A percentile compares a stretch with the other conserved stretches of the same genome.
Evolutionary conservation across 371 early-diverging fungal species (phyloP).

Genomic region (Coemansia sp.): DNA sequence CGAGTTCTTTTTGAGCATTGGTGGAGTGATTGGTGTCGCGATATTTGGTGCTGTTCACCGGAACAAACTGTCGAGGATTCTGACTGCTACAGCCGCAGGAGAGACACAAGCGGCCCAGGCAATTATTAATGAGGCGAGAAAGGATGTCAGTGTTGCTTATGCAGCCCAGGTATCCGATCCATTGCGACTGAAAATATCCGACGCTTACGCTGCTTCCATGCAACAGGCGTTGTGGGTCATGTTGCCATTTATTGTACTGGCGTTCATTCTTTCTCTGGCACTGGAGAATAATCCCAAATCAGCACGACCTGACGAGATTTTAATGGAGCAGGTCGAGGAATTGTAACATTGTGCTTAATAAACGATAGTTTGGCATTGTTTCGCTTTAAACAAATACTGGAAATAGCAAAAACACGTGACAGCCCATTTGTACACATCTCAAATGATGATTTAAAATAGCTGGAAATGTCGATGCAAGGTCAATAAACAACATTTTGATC

Average conservation of each 20-base stretch:
- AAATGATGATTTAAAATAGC: neutral
- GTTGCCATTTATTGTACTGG: conserved; percentile 27
- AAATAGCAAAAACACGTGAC: neutral
- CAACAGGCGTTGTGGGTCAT: conserved; percentile 32
- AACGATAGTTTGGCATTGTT: neutral
- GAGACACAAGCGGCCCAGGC: conserved; percentile 16
- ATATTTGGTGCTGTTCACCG: conserved; percentile 52
- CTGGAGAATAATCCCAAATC: conserved; percentile 19
- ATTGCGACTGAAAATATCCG: conserved; percentile 18
- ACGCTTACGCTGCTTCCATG: conserved; percentile 32
- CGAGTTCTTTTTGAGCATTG: conserved; percentile 60
- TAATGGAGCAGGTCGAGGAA: conserved; percentile 3
- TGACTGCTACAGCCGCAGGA: conserved; percentile 6
- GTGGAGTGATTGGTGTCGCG: conserved; percentile 73
- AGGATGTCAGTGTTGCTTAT: conserved; percentile 42
- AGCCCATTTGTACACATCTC: neutral
- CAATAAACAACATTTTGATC: neutral
- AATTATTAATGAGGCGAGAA: conserved; percentile 37
- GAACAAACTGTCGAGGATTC: conserved; percentile 26
- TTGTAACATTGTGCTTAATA: neutral
- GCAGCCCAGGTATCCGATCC: conserved; percentile 10
- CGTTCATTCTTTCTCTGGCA: conserved; percentile 20
- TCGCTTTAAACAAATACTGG: too few species aligned
- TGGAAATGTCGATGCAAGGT: neutral
- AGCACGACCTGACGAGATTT: conserved; percentile 3